A percentile compares a stretch with the other conserved stretches of the same genome.
Conservation (phyloP, 345 rosid species). For the Citrus sinensis region DNA sequence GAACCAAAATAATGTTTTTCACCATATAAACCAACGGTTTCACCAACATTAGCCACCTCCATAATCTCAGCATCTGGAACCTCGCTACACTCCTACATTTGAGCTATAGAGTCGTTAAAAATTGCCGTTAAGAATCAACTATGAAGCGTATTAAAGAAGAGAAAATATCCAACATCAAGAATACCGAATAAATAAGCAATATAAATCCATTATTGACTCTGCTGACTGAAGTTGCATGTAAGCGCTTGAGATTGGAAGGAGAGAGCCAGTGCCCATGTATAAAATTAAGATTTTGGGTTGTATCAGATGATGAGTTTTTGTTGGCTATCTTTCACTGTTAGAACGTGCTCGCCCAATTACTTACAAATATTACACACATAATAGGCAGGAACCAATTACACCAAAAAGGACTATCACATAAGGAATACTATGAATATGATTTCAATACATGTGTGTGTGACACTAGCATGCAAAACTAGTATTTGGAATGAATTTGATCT, state of each 20-base stretch:
- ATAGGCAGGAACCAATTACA: too few relatives aligned
- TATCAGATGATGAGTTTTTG: too few relatives aligned
- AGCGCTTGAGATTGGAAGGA: not conserved
- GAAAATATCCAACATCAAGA: not conserved
- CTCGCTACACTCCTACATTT: not conserved
- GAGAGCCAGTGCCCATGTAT: not conserved
- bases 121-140: not conserved
- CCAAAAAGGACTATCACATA: too few relatives aligned
- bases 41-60: not conserved
- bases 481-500: not conserved
- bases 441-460: too few relatives aligned
- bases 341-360: too few relatives aligned
- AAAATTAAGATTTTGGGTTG: too few relatives aligned
- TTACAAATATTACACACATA: too few relatives aligned
- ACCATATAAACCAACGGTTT: not conserved
- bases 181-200: not conserved
- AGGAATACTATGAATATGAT: too few relatives aligned
- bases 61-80: not conserved
- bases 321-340: too few relatives aligned
- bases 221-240: not conserved
- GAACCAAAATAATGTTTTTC: not conserved
- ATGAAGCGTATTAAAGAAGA: not conserved
- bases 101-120: not conserved
- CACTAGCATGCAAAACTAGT: not conserved
- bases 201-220: not conserved